Conservation (phyloP, 306 rosid species). For the Fragaria vesca region DNA sequence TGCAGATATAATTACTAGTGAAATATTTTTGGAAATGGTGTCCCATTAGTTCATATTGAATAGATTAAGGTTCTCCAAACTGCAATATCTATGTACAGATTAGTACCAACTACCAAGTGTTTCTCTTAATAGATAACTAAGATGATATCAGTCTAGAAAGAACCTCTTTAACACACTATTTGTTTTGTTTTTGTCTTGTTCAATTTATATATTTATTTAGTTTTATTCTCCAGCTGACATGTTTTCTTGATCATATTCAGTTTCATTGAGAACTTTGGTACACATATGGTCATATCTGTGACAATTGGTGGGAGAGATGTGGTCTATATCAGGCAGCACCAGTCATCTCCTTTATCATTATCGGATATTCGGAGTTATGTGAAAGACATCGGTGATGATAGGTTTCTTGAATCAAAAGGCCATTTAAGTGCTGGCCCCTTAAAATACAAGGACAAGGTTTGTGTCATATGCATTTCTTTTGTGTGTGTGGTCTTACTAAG, state of each 20-base stretch:
- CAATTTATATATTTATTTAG: background rate
- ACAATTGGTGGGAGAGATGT: constrained; percentile 94
- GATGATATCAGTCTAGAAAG: constrained; percentile 15
- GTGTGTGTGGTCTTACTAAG: background rate
- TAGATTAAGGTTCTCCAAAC: background rate
- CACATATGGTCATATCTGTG: constrained; percentile 92
- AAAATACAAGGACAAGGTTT: constrained; percentile 95
- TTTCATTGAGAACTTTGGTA: constrained; percentile 93
- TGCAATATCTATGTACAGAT: background rate
- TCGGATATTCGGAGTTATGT: constrained; percentile 71
- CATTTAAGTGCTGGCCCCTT: constrained; percentile 57
- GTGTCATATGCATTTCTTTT: constrained; percentile 24
- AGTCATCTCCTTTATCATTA: constrained; percentile 68
- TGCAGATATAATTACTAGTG: background rate
- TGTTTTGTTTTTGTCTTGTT: background rate
- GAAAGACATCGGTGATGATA: constrained; percentile 76
- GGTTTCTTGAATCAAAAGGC: constrained; percentile 62
- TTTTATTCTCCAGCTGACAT: background rate
- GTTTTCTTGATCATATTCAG: constrained; percentile 44
- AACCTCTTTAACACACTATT: constrained; percentile 23
- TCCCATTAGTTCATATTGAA: background rate
- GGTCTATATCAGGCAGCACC: constrained; percentile 94
- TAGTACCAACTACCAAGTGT: background rate
- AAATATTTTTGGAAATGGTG: background rate
- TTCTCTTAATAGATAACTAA: background rate